Percentiles rank a stretch among this genome's conserved stretches.
Conservation (phyloP, 2,329 filamentous ascomycete genomes). For the Diaporthe aspalathi region DNA sequence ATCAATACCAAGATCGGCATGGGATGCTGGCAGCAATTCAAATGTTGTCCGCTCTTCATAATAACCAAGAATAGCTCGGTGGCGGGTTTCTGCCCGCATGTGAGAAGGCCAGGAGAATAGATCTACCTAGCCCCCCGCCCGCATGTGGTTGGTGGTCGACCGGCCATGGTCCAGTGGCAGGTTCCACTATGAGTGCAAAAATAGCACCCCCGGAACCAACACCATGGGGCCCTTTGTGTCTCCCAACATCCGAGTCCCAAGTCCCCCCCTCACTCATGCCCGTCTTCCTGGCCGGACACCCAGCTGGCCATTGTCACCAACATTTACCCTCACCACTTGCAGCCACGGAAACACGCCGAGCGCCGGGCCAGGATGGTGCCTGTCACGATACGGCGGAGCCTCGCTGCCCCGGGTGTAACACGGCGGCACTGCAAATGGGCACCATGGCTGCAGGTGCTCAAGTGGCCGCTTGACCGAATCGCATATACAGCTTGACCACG, state of each 20-base stretch:
- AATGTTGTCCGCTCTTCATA: not conserved
- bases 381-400: not conserved
- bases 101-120: not conserved
- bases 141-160: not conserved
- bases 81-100: not conserved
- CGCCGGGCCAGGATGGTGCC: not conserved
- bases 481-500: not conserved
- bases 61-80: not conserved
- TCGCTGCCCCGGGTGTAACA: not conserved
- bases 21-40: not conserved
- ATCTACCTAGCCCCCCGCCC: not conserved
- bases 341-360: not conserved
- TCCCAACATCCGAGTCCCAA: not conserved
- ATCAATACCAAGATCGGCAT: not conserved
- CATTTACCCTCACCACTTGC: not conserved
- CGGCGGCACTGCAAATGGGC: not conserved
- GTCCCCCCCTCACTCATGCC: conserved; percentile 7
- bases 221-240: no score
- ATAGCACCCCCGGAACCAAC: not conserved
- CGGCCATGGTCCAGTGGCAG: not conserved
- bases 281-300: not conserved
- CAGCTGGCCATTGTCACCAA: conserved; percentile 4
- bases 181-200: no score
- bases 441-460: not conserved
- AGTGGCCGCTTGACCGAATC: not conserved